Base-by-base conservation (phyloP, 2,329 filamentous ascomycete species). In the Fusarium sp. region DNA sequence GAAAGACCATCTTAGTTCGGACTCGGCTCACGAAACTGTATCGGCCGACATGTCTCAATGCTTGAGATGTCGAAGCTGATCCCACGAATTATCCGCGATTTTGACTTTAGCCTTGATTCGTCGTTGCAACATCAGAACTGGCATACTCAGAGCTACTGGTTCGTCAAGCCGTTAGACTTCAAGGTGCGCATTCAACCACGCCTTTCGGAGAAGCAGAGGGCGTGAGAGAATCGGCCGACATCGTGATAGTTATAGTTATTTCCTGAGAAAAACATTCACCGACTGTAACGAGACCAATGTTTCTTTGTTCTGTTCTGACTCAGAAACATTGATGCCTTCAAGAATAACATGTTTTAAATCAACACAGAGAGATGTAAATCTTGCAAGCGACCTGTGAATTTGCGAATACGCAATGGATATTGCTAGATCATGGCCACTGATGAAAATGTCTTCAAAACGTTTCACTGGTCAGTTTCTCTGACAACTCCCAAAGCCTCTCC, bases 21-120 rank as follows among this genome's bases (percentile, higher is more conserved):
- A 7, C 66, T 78, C 0, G 76, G 76, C 0, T 78, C 76, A 24
- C 65, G 76, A 22, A 75, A 60, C 4, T 78, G 76, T 3, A 77
- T 78, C 9, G 76, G 76, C 0, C 74, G 74, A 0, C 75, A 78
- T 6, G 66, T 78, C 14, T 78, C 76, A 1, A 74, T 75, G 57
- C 73, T 78, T 8, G 76, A 78, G n/a, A 78, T 78, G 66, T 73
- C 67, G 0, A 78, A 78, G 22, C 68, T 78, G 5, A 64, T 78
- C 2, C 76, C 76, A 1, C 44, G 61, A 18, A 63, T 78, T 5
- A 41, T 78, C 6, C 68, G 73, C 14, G 76, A 78, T 4, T 78
- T 78, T 32, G 53, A 78, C 12, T 78, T 78, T n/a, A 36, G 38
- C 0, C 54, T 75, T 5, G 68, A 68, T 9, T n/a, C 24, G 24